Base-by-base conservation (phyloP, 2,329 filamentous ascomycete species). In the Endothia cerciana region DNA sequence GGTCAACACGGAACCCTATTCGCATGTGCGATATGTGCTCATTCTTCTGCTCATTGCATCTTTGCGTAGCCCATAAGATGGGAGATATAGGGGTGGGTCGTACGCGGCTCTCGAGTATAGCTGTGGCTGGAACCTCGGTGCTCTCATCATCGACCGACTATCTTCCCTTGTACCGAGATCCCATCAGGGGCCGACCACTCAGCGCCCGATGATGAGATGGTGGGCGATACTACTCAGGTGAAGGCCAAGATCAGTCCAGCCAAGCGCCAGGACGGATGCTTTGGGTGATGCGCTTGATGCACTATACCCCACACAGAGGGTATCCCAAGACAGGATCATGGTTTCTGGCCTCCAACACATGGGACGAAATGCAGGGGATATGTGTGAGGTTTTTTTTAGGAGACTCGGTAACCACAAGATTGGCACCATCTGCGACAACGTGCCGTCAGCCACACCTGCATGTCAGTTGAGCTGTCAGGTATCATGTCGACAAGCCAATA, bases 291-390 rank as follows among this genome's bases (percentile, higher is more conserved):
- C 19, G 17, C 49, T 57, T 60, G 63, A 59, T 53, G 51, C 64
- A 36, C 47, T 33, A 43, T 65, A 55, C 22, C 43, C 17, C 33
- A 63, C 43, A 66, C 43, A 63, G 57, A n/a, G 53, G 64, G 53
- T 60, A 60, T 45, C 64, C 60, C 38, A 49, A 55, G 55, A 36
- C 22, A 43, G 41, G n/a, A 28, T 47, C 59, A 49, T 49, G 41
- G 30, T 38, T 33, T 45, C 22, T 45, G 38, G 7, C 25, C n/a
- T 15, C 13, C 22, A 49, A 19, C n/a, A 60, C 25, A 33, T 30
- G 57, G 40, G 41, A 60, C 17, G 41, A 60, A 33, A n/a, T 47
- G 40, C 28, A 60, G 25, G 25, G 30, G 28, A 36, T n/a, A 33
- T 43, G 25, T 60, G 28, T 41, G 28, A 30, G 47, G 22, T 28